Percentiles rank a stretch among this genome's conserved stretches.
Evolutionary conservation across 306 rosid species (phyloP).

Genomic region (Lablab purpureus): DNA sequence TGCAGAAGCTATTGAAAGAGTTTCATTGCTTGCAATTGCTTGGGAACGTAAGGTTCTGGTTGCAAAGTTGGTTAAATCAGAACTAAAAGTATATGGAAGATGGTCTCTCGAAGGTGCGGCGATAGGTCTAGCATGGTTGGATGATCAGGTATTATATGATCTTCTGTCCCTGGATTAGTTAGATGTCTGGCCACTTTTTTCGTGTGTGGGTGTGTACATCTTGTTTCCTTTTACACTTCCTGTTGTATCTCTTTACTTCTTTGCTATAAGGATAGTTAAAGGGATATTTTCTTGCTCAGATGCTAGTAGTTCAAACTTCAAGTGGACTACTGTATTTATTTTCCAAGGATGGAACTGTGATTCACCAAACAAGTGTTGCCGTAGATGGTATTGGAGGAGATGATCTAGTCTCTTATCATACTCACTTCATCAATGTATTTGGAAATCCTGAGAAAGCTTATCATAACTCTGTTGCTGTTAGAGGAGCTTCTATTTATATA

Average conservation of each 20-base stretch:
- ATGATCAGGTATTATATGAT: constrained; percentile 77
- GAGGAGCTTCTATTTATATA: constrained; percentile 94
- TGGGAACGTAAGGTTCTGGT: constrained; percentile 97
- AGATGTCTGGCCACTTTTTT: constrained; percentile 24
- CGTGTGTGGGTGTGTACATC: constrained; percentile 14
- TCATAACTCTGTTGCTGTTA: constrained; percentile 83
- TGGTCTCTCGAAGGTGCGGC: constrained; percentile 96
- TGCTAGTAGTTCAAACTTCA: constrained; percentile 86
- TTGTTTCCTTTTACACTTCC: constrained; percentile 39
- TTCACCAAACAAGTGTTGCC: constrained; percentile 88
- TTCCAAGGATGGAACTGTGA: constrained; percentile 87
- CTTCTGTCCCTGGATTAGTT: constrained; percentile 33
- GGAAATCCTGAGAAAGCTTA: constrained; percentile 97
- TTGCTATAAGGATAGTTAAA: constrained; percentile 36
- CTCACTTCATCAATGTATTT: constrained; percentile 74
- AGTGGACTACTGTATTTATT: constrained; percentile 83
- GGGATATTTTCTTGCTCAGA: constrained; percentile 62
- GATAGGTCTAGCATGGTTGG: constrained; percentile 93
- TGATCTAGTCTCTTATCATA: constrained; percentile 84
- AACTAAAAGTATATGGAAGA: constrained; percentile 77
- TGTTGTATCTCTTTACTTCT: constrained; percentile 40
- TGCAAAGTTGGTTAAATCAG: constrained; percentile 87
- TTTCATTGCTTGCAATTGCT: constrained; percentile 94
- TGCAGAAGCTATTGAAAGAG: constrained; percentile 72
- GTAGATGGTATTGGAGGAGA: constrained; percentile 78